phyloP scores from a whole-genome alignment of 768 basidiomycete species.

The Auriscalpium vulgare region DNA sequence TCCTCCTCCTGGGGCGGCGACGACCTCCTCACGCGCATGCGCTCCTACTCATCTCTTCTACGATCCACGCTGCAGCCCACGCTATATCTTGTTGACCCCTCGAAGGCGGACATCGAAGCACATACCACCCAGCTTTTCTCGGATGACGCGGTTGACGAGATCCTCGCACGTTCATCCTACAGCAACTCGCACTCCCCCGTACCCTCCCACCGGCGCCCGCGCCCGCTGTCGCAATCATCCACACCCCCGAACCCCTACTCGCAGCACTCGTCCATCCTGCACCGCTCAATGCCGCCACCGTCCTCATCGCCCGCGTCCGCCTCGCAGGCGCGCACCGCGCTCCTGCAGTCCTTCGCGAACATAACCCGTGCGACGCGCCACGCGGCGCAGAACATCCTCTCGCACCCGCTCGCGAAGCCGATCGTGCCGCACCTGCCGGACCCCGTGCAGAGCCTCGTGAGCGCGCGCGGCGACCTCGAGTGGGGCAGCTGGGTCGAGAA shows the following conservation, averaged over 20 bases:
- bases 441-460: constrained; percentile 84
- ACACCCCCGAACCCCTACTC: constrained; percentile 47
- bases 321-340: constrained; percentile 69
- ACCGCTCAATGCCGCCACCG: constrained; percentile 59
- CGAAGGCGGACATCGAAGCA: constrained; percentile 83
- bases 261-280: constrained; percentile 66
- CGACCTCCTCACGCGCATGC: constrained; percentile 70
- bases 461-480: constrained; percentile 84
- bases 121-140: constrained; percentile 81
- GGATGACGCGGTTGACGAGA: constrained; percentile 84
- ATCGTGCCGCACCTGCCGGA: constrained; percentile 95
- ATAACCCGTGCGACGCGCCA: constrained; percentile 90
- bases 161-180: constrained; percentile 72
- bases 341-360: constrained; percentile 91
- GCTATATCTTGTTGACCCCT: constrained; percentile 89
- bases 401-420: constrained; percentile 92
- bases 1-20: constrained; percentile 80
- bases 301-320: constrained; percentile 43
- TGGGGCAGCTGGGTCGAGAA: constrained; percentile 94
- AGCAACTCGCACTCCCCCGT: constrained; percentile 73
- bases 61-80: constrained; percentile 81
- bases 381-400: constrained; percentile 90
- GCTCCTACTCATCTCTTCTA: constrained; percentile 71
- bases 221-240: constrained; percentile 39
- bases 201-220: constrained; percentile 74